These are phyloP conservation scores for Colletotrichum aenigma DNA, from an alignment of 2,329 filamentous ascomycete genomes.

Conservation along the genomic window DNA sequence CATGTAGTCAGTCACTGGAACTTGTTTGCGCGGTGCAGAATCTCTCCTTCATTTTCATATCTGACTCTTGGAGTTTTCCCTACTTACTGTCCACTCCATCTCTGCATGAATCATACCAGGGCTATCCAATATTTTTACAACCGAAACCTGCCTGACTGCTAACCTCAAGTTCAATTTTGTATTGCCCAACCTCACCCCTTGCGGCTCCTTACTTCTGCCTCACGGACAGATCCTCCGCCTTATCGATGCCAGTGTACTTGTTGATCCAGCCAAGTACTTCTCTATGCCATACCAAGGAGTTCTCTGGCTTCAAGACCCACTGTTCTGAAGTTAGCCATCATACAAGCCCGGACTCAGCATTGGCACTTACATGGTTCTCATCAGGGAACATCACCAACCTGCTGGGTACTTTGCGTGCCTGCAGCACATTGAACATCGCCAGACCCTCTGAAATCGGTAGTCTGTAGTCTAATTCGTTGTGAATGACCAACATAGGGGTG, in stretches of 20 bases:
- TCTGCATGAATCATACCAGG: neutral
- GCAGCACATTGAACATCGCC: slow-evolving; percentile 84
- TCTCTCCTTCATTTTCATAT: neutral
- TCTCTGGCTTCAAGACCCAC: slow-evolving; percentile 92
- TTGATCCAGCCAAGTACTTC: slow-evolving; percentile 83
- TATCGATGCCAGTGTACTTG: slow-evolving; percentile 57
- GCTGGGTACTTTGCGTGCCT: slow-evolving; percentile 76
- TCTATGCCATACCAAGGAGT: slow-evolving; percentile 87
- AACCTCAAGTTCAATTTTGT: neutral
- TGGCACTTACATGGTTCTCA: slow-evolving; percentile 61
- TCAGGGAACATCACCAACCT: slow-evolving; percentile 81
- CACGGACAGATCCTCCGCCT: slow-evolving; percentile 1
- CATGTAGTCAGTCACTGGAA: neutral
- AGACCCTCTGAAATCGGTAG: slow-evolving; percentile 85
- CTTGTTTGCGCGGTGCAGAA: neutral
- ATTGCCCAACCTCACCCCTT: neutral
- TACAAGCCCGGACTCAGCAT: neutral
- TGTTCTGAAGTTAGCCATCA: slow-evolving; percentile 33
- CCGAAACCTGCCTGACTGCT: neutral
- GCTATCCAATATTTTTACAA: neutral
- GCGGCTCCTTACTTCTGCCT: neutral
- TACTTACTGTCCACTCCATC: neutral
- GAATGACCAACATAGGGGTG: slow-evolving; percentile 85
- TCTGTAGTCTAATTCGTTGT: slow-evolving; percentile 89
- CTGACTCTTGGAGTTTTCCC: neutral